These are phyloP conservation scores for Taphrina wiesneri DNA, from an alignment of 1,139 yeast species.

Conservation along the genomic window DNA sequence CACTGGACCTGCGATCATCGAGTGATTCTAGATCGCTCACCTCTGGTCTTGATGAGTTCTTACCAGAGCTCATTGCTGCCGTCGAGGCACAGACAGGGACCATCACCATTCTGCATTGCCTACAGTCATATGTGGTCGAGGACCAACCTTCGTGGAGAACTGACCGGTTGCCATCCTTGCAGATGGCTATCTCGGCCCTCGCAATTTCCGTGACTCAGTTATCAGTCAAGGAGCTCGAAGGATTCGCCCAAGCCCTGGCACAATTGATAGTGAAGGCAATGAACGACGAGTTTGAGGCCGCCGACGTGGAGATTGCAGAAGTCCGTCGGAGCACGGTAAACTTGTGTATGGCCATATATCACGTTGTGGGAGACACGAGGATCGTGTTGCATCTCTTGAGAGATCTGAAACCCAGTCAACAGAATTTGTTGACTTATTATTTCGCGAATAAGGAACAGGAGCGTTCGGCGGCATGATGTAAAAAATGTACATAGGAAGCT, in stretches of 20 bases:
- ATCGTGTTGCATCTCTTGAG: constrained; percentile 22
- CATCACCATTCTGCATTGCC: constrained; percentile 13
- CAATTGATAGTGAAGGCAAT: constrained; percentile 28
- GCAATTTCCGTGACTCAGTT: constrained; percentile 22
- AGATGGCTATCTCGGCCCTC: constrained; percentile 18
- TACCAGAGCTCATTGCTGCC: constrained; percentile 20
- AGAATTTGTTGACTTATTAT: constrained; percentile 35
- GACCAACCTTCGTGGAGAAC: constrained; percentile 21
- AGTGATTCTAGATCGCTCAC: constrained; percentile 20
- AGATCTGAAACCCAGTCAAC: constrained; percentile 31
- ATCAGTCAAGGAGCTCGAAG: constrained; percentile 5
- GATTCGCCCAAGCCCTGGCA: constrained; percentile 25
- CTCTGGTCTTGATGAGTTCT: constrained; percentile 33
- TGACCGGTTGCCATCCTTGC: constrained; percentile 10
- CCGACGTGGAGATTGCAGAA: constrained; percentile 33
- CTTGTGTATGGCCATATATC: constrained; percentile 30
- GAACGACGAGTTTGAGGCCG: constrained; percentile 24
- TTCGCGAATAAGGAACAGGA: constrained; percentile 34
- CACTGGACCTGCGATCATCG: constrained; percentile 10
- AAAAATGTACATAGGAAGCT: not conserved
- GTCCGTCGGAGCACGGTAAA: constrained; percentile 34
- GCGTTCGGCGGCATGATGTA: not conserved
- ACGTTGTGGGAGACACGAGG: constrained; percentile 28
- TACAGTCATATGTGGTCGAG: constrained; percentile 25
- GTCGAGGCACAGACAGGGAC: constrained; percentile 28